Evolutionary conservation across 2,329 filamentous ascomycete species (phyloP), one percentile per base, ranked within the genome.

Genomic region (Claviceps cyperi): DNA sequence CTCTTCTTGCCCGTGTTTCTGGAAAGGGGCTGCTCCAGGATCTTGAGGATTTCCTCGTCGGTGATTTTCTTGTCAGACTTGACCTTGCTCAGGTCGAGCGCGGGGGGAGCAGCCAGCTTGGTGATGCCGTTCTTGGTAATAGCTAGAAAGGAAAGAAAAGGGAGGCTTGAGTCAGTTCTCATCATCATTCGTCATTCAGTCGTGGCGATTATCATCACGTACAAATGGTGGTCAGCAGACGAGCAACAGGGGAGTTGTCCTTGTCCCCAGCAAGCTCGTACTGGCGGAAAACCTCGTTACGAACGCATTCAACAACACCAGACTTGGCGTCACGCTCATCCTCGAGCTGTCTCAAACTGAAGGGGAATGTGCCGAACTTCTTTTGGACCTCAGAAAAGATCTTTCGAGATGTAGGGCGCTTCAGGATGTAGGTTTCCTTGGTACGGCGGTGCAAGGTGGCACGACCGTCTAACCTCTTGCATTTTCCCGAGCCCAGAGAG

Each of bases 31-130:
- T 86, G 86, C 71, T 92, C 89, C 48, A 98, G 78, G 56, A 97
- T 91, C 76, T 92, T 87, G 60, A 97, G 81, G 57, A 98, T 77
- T 72, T 97, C 91, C 73, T 94, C 88, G 57, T 97, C 91, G 57
- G 82, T 84, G 63, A 98, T 95, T 79, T 96, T 96, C 80, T 97
- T 97, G 69, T 97, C 90, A 36, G 87, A 84, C 78, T 95, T 84
- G 76, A 84, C 80, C 74, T 90, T 89, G 64, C 76, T 78, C 54
- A 92, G 66, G 64, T 97, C 88, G 55, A 84, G 76, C 21, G 82
- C 67, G 54, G 86, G 81, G 36, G 92, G 83, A 24, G 78, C 83
- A 60, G 87, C 83, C 52, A 98, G 74, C 71, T 86, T 87, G 63
- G 85, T 88, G 62, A 98, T 75, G 58, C 92, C 92, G 67, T 97